phyloP scores from a whole-genome alignment of 2,329 filamentous ascomycete genomes.

The Cadophora malorum region DNA sequence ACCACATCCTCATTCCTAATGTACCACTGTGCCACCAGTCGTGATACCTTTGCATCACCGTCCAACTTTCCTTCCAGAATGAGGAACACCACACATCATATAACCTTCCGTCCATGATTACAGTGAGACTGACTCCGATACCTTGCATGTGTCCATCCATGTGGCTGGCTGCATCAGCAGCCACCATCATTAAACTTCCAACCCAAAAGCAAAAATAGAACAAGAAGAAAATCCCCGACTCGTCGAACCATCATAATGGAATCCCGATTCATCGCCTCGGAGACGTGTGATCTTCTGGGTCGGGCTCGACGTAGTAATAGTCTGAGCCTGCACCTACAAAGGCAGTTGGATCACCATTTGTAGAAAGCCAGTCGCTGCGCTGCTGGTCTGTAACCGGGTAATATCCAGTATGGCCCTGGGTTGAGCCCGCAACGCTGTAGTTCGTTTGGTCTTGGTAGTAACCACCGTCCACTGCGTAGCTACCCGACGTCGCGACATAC shows the following conservation, averaged over 20 bases:
- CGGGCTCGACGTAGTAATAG: slow-evolving; percentile 34
- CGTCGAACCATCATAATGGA: background rate
- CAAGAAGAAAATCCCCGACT: slow-evolving; percentile 9
- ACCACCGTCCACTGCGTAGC: slow-evolving; percentile 23
- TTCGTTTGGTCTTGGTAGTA: slow-evolving; percentile 31
- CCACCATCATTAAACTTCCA: background rate
- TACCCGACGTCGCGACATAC: slow-evolving; percentile 21
- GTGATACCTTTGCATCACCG: background rate
- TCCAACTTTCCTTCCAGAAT: background rate
- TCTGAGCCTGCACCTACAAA: slow-evolving; percentile 31
- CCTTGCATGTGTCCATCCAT: background rate
- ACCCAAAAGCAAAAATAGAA: slow-evolving; percentile 8
- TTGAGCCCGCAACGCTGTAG: slow-evolving; percentile 22
- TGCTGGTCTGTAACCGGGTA: slow-evolving; percentile 28
- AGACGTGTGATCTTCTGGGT: slow-evolving; percentile 21
- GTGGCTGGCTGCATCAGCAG: slow-evolving; percentile 11
- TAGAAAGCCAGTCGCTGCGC: slow-evolving; percentile 28
- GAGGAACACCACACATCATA: background rate
- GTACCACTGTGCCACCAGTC: background rate
- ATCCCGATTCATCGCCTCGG: slow-evolving; percentile 8
- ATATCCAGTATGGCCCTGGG: slow-evolving; percentile 23
- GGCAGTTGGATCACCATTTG: slow-evolving; percentile 29
- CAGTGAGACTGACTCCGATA: background rate
- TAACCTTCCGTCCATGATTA: background rate
- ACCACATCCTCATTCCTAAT: background rate